phyloP scores from a whole-genome alignment of 2,329 filamentous ascomycete genomes.

The Sarocladium strictum region DNA sequence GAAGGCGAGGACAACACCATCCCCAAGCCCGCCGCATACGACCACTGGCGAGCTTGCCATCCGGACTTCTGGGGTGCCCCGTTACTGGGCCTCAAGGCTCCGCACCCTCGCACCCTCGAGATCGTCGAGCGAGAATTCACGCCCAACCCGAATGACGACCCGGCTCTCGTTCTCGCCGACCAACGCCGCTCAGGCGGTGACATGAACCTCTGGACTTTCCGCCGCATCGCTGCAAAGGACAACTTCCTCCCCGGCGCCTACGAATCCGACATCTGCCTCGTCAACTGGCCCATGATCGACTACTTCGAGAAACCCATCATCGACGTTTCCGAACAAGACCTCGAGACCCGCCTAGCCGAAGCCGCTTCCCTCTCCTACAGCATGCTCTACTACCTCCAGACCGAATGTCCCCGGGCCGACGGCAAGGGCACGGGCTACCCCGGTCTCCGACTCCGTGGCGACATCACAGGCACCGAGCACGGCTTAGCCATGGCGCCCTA shows the following conservation, averaged over 20 bases:
- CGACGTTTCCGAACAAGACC: constrained; percentile 16
- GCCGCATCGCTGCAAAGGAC: constrained; percentile 18
- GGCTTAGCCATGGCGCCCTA: constrained; percentile 23
- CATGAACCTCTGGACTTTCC: constrained; percentile 23
- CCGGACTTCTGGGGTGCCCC: constrained; percentile 22
- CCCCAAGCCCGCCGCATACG: constrained; percentile 16
- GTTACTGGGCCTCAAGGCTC: constrained; percentile 18
- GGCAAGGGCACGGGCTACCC: constrained; percentile 19
- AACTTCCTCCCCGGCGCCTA: constrained; percentile 19
- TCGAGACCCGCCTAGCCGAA: constrained; percentile 13
- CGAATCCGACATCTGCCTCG: constrained; percentile 20
- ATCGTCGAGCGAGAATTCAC: constrained; percentile 22
- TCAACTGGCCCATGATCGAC: constrained; percentile 25
- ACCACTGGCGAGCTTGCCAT: constrained; percentile 18
- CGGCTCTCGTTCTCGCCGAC: constrained; percentile 17
- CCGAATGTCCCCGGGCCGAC: constrained; percentile 20
- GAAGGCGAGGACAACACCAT: constrained; percentile 21
- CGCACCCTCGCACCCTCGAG: constrained; percentile 20
- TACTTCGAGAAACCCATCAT: constrained; percentile 24
- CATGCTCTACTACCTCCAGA: constrained; percentile 23
- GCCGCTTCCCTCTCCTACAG: constrained; percentile 20
- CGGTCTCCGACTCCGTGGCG: constrained; percentile 19
- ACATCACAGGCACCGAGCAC: constrained; percentile 21
- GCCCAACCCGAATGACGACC: constrained; percentile 20
- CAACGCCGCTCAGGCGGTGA: constrained; percentile 20